These are phyloP conservation scores for Amesomyces nigricolor DNA, from an alignment of 2,329 filamentous ascomycete species.

Conservation along the genomic window DNA sequence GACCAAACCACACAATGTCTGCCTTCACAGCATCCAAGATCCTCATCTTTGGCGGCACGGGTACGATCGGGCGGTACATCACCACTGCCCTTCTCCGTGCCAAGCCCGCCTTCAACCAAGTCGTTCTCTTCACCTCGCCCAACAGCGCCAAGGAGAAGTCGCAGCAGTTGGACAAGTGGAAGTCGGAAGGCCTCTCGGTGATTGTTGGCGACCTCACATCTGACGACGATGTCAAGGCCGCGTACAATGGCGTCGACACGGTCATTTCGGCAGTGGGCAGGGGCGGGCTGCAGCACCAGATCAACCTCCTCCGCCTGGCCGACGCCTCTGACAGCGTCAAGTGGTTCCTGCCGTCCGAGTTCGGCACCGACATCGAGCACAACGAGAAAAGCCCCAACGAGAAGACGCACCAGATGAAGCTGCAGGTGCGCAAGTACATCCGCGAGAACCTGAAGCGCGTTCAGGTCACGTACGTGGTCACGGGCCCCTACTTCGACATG, in stretches of 20 bases:
- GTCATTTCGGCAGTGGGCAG: constrained; percentile 61
- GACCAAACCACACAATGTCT: constrained; percentile 10
- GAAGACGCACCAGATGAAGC: constrained; percentile 63
- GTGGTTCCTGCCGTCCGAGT: constrained; percentile 64
- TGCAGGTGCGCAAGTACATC: constrained; percentile 59
- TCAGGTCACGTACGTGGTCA: constrained; percentile 62
- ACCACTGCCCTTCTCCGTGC: constrained; percentile 34
- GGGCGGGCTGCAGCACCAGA: constrained; percentile 55
- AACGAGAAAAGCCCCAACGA: constrained; percentile 49
- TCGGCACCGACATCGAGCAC: constrained; percentile 61
- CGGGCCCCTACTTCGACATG: constrained; percentile 62
- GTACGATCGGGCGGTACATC: constrained; percentile 39
- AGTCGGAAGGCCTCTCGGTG: constrained; percentile 46
- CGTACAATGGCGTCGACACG: constrained; percentile 57
- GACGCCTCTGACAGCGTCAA: constrained; percentile 48
- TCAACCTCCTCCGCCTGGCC: constrained; percentile 56
- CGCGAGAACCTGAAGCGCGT: constrained; percentile 48
- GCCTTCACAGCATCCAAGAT: constrained; percentile 27
- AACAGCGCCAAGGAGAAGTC: constrained; percentile 46
- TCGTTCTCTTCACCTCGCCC: constrained; percentile 41
- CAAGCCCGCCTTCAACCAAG: constrained; percentile 31
- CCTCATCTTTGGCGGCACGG: constrained; percentile 38
- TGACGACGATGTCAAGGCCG: constrained; percentile 47
- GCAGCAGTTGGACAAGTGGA: constrained; percentile 38
- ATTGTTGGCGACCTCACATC: constrained; percentile 51